Conservation (phyloP, 2,329 filamentous ascomycete genomes). For the Clonostachys rosea region DNA sequence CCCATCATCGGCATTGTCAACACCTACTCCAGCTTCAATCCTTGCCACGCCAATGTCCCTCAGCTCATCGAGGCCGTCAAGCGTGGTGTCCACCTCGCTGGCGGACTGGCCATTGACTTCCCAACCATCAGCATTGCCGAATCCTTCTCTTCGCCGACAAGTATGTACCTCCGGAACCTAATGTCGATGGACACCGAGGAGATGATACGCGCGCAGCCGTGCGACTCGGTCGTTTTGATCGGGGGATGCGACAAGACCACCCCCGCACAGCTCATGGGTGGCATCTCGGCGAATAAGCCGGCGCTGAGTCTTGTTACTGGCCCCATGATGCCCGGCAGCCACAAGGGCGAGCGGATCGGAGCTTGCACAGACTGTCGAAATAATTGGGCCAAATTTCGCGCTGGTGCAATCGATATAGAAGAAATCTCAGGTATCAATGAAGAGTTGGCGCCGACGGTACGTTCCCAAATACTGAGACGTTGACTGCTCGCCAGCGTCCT, state of each 20-base stretch:
- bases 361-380: constrained; percentile 73
- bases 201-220: constrained; percentile 69
- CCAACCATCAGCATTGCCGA: constrained; percentile 71
- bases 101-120: constrained; percentile 67
- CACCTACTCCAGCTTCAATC: constrained; percentile 69
- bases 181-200: constrained; percentile 81
- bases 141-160: constrained; percentile 64
- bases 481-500: too few relatives aligned
- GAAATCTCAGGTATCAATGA: constrained; percentile 68
- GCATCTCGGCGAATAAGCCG: constrained; percentile 69
- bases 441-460: constrained; percentile 65
- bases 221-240: constrained; percentile 64
- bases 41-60: constrained; percentile 68
- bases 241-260: constrained; percentile 73
- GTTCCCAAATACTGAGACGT: constrained; percentile 8
- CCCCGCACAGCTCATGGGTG: constrained; percentile 72
- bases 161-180: constrained; percentile 69
- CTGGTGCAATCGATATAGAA: constrained; percentile 63
- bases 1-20: constrained; percentile 74
- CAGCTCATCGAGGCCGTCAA: constrained; percentile 68
- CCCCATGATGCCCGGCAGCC: constrained; percentile 71
- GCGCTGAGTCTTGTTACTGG: constrained; percentile 65
- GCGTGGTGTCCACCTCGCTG: constrained; percentile 61
- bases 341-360: constrained; percentile 59
- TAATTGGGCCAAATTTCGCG: constrained; percentile 67